These are phyloP conservation scores for Taiwanofungus camphoratus DNA, from an alignment of 1,284 basidiomycete genomes.

Conservation along the genomic window DNA sequence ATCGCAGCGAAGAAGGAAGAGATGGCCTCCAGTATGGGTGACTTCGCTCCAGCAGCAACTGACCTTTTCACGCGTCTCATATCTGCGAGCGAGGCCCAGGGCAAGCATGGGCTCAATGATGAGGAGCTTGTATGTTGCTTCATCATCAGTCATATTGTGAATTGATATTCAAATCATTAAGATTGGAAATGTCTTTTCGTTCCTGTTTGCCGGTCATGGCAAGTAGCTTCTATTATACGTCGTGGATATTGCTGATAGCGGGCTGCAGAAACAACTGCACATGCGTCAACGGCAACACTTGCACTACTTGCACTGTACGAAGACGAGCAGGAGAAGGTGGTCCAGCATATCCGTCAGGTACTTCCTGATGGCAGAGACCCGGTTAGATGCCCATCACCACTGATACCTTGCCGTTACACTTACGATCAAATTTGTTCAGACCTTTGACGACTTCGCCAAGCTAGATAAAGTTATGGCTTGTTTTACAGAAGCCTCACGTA, in stretches of 20 bases:
- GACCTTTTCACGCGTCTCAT: conserved; percentile 16
- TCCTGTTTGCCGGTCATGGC: conserved; percentile 18
- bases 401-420: background rate
- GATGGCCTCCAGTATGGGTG: conserved; percentile 5
- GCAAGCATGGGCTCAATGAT: conserved; percentile 11
- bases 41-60: background rate
- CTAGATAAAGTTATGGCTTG: conserved; percentile 11
- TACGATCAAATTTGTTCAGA: conserved; percentile 1
- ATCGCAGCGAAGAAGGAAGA: conserved; percentile 9
- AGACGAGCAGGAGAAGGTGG: conserved; percentile 14
- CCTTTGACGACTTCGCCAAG: conserved; percentile 8
- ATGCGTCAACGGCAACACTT: conserved; percentile 12
- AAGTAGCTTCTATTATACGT: background rate
- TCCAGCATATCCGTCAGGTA: conserved; percentile 9
- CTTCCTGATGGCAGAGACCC: conserved; percentile 9
- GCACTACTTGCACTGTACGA: conserved; percentile 14
- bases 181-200: conserved; percentile 17
- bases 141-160: background rate
- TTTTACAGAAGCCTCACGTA: conserved; percentile 16
- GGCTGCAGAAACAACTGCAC: conserved; percentile 13
- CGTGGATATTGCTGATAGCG: background rate
- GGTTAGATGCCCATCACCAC: conserved; percentile 5
- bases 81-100: conserved; percentile 10
- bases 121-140: conserved; percentile 8
- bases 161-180: background rate